These are phyloP conservation scores for Ceratobasidium sp. DNA, from an alignment of 1,284 basidiomycete species.

Conservation along the genomic window DNA sequence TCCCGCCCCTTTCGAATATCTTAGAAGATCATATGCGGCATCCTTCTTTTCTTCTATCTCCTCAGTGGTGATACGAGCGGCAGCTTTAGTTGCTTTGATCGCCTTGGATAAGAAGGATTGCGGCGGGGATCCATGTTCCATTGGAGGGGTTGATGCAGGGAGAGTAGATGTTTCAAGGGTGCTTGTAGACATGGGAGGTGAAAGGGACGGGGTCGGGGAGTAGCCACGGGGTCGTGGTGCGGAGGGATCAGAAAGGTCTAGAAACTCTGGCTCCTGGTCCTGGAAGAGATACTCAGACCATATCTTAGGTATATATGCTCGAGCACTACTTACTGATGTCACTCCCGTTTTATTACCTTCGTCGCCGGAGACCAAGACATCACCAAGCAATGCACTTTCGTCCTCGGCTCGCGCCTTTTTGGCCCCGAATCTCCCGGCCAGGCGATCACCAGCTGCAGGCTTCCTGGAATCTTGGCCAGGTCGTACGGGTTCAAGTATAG, in stretches of 20 bases:
- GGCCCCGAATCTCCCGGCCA: slow-evolving; percentile 56
- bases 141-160: slow-evolving; percentile 27
- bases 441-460: slow-evolving; percentile 13
- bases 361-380: slow-evolving; percentile 23
- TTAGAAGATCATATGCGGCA: slow-evolving; percentile 29
- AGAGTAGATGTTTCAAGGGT: slow-evolving; percentile 28
- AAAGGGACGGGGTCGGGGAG: slow-evolving; percentile 39
- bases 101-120: slow-evolving; percentile 34
- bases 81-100: slow-evolving; percentile 32
- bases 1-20: slow-evolving; percentile 23
- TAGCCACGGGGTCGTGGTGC: slow-evolving; percentile 36
- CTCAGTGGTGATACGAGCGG: slow-evolving; percentile 34
- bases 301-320: no score
- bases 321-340: slow-evolving; percentile 8
- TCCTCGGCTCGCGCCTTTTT: slow-evolving; percentile 47
- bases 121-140: slow-evolving; percentile 12
- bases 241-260: slow-evolving; percentile 57
- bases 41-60: slow-evolving; percentile 39
- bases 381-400: slow-evolving; percentile 17
- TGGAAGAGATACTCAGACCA: neutral
- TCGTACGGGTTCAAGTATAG: slow-evolving; percentile 62
- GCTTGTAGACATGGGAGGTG: slow-evolving; percentile 35
- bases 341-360: slow-evolving; percentile 26
- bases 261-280: slow-evolving; percentile 64
- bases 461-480: slow-evolving; percentile 24